Conservation (phyloP, 768 basidiomycete genomes). For the Tricholoma sp. region DNA sequence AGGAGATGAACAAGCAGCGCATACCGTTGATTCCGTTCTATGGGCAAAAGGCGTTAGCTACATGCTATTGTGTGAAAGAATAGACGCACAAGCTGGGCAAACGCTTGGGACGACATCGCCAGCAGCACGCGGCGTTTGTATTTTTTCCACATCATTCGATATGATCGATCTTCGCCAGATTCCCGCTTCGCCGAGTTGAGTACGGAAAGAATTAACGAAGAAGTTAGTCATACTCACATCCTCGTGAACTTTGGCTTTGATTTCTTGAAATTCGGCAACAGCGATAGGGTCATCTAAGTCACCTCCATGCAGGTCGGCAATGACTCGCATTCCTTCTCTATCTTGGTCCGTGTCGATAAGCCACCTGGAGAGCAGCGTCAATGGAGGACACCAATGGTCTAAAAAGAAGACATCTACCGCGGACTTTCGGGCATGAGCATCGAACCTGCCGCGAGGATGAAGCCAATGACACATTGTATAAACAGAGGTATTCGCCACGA, state of each 20-base stretch:
- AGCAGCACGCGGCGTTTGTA: constrained; percentile 86
- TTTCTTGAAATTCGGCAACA: constrained; percentile 82
- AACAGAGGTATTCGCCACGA: constrained; percentile 92
- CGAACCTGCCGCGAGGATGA: constrained; percentile 72
- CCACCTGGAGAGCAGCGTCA: constrained; percentile 49
- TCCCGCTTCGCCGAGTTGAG: constrained; percentile 47
- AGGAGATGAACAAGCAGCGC: constrained; percentile 12
- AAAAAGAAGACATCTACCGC: constrained; percentile 37
- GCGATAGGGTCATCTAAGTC: constrained; percentile 64
- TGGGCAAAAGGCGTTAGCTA: neutral
- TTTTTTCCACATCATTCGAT: constrained; percentile 77
- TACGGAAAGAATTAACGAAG: neutral
- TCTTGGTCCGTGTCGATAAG: constrained; percentile 86
- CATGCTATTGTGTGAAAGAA: constrained; percentile 2
- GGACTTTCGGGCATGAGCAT: constrained; percentile 89
- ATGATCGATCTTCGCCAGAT: constrained; percentile 70
- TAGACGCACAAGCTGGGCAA: constrained; percentile 80
- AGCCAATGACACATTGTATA: constrained; percentile 84
- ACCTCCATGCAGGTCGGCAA: constrained; percentile 87
- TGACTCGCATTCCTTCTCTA: constrained; percentile 75
- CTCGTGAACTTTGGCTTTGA: constrained; percentile 71
- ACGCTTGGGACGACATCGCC: constrained; percentile 94
- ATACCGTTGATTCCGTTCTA: constrained; percentile 94
- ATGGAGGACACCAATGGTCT: neutral
- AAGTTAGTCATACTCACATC: constrained; percentile 43